Percentiles rank a stretch among this genome's conserved stretches.
These are phyloP conservation scores for Cucurbita argyrosperma DNA, from an alignment of 306 rosid species.

Conservation along the genomic window DNA sequence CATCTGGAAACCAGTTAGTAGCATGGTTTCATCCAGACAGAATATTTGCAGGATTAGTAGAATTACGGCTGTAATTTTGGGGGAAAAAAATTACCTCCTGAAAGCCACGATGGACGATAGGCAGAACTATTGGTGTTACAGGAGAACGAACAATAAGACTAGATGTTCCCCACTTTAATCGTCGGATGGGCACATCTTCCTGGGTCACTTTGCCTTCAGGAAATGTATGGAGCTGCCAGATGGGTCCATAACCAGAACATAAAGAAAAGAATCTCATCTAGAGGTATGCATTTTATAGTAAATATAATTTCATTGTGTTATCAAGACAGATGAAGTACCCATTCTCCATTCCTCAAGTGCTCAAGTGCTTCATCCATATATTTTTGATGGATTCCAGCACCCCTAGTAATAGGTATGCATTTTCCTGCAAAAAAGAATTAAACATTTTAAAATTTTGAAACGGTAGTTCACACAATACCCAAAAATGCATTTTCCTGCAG, in stretches of 20 bases:
- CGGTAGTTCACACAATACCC: neutral
- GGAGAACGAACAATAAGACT: constrained; percentile 85
- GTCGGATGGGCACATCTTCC: constrained; percentile 65
- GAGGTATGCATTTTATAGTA: no score
- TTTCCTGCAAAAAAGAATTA: constrained; percentile 36
- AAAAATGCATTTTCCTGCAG: no score
- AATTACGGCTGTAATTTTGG: neutral
- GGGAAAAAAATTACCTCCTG: constrained; percentile 34
- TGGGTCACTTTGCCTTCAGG: constrained; percentile 82
- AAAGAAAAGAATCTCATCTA: neutral
- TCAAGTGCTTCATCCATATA: constrained; percentile 85
- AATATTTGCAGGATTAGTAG: neutral
- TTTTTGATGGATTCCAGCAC: constrained; percentile 82
- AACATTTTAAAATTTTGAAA: neutral
- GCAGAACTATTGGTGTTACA: constrained; percentile 69
- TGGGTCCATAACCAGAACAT: neutral
- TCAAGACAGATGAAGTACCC: constrained; percentile 36
- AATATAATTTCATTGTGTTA: neutral
- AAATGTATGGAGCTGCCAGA: constrained; percentile 68
- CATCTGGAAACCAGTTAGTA: neutral
- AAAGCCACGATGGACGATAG: constrained; percentile 73
- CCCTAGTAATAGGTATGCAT: constrained; percentile 88
- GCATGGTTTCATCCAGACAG: neutral
- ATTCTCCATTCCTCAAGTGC: constrained; percentile 53
- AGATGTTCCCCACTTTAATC: constrained; percentile 92